Percentiles rank a stretch among this genome's conserved stretches.
phyloP scores from a whole-genome alignment of 1,284 basidiomycete genomes.

The Ceratobasidium sp. region DNA sequence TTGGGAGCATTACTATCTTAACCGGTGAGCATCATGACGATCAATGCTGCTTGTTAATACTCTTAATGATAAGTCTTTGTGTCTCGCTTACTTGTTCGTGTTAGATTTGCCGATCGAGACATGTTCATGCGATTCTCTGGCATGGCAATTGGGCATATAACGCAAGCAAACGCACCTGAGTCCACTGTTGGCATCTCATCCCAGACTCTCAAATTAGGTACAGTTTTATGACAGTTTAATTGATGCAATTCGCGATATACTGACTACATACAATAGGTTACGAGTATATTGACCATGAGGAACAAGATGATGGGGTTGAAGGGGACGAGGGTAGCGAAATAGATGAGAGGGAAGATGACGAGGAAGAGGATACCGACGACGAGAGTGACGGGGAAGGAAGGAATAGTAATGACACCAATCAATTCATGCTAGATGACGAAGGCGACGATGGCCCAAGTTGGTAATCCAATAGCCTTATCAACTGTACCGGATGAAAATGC shows the following conservation, averaged over 20 bases:
- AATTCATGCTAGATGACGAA: too few species aligned
- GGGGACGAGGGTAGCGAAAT: background rate
- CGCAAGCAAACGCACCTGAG: background rate
- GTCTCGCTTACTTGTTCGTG: background rate
- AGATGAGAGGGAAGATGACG: background rate
- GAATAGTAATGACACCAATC: background rate
- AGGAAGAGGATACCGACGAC: background rate
- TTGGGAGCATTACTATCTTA: slow-evolving; percentile 37
- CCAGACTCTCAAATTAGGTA: background rate
- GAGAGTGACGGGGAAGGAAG: background rate
- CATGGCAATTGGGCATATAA: slow-evolving; percentile 44
- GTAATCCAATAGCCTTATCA: too few species aligned
- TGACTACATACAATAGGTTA: background rate
- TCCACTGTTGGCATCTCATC: background rate
- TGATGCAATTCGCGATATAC: background rate
- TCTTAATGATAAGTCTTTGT: background rate
- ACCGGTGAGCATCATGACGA: slow-evolving; percentile 12
- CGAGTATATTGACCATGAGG: background rate
- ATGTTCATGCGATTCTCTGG: slow-evolving; percentile 46
- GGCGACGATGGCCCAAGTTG: too few species aligned
- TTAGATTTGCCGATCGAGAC: slow-evolving; percentile 46
- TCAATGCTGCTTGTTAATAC: background rate
- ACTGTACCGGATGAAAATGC: too few species aligned
- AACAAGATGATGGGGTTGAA: background rate
- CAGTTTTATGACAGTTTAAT: background rate